Conservation (phyloP, 2,329 filamentous ascomycete genomes). For the Seiridium unicorne region DNA sequence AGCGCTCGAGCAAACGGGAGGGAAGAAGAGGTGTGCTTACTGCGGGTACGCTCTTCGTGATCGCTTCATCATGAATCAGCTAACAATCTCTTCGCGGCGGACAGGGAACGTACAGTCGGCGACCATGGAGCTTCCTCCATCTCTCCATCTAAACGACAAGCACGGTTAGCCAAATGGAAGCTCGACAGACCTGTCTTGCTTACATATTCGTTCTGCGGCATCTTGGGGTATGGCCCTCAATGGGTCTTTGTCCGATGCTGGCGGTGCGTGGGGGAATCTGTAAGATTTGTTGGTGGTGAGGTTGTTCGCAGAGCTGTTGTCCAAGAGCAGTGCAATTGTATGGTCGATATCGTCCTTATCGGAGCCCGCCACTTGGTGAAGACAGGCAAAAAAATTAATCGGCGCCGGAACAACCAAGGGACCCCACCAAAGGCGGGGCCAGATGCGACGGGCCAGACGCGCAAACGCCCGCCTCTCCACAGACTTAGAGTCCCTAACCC, state of each 20-base stretch:
- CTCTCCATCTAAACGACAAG: constrained; percentile 4
- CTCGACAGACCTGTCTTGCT: too few species aligned
- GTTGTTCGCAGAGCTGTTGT: too few species aligned
- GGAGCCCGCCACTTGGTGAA: not conserved
- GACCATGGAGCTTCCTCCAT: constrained; percentile 6
- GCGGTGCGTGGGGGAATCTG: not conserved
- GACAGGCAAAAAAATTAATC: not conserved
- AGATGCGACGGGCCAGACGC: too few species aligned
- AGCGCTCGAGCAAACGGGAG: too few species aligned
- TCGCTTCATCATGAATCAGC: constrained; percentile 52
- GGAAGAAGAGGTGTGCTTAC: constrained; percentile 45
- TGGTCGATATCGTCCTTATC: constrained; percentile 1
- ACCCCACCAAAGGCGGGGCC: not conserved
- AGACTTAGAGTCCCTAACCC: too few species aligned
- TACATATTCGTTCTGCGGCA: constrained; percentile 8
- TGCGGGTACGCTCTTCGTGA: constrained; percentile 85
- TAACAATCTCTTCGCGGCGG: not conserved
- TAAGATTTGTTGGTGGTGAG: too few species aligned
- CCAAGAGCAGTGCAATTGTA: too few species aligned
- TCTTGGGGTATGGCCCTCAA: constrained; percentile 13
- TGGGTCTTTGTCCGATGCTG: constrained; percentile 7
- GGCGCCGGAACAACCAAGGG: not conserved
- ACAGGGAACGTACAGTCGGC: not conserved
- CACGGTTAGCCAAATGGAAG: too few species aligned
- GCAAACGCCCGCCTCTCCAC: too few species aligned